Base-by-base conservation (phyloP, 2,329 filamentous ascomycete species). In the Colletotrichum sp. region DNA sequence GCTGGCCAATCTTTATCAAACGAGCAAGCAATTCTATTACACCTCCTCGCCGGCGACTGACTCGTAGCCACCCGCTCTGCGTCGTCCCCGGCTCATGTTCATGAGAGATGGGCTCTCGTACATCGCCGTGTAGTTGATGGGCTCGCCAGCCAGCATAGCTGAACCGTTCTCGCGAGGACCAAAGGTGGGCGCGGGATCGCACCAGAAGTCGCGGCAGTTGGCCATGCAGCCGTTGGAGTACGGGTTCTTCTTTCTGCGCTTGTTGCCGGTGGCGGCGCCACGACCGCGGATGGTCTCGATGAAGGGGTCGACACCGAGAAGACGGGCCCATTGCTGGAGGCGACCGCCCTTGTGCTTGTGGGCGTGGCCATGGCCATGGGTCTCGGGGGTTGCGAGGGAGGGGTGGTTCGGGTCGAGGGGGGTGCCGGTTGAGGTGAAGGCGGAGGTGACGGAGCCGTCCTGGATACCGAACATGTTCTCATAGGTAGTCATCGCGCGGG, bases 131-230 rank as follows among this genome's bases (percentile, higher is more conserved):
- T 98, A 99, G 85, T 98, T 95, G 63, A 99, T 92, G 52, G 90
- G 87, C 80, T 94, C 90, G 3, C 97, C 96, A 16, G 93, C 95
- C 9, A 99, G 86, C 83, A 96, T 87, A 0, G 94, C 96, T 59
- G 90, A 89, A 15, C 96, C 96, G 67, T 91, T 93, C 80, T 95
- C 92, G 74, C 94, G 90, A 80, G 90, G 92, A 13, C 94, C 92
- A 83, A 98, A 96, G 21, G 98, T 84, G 0, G 96, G 94, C 3
- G 95, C 93, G 3, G 95, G 92, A 82, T 99, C 97, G 81, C 95
- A 96, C 95, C 96, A 99, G 84, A 99, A 99, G 85, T 99, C 98
- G 79, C 92, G 94, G 85, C 97, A 99, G 83, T 99, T 99, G 75
- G 93, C 91, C n/a, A 98, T 80, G 52, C 95, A 89, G 9, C 97